Evolutionary conservation across 1,284 basidiomycete species (phyloP).

Genomic region (Xerocomus tenax): DNA sequence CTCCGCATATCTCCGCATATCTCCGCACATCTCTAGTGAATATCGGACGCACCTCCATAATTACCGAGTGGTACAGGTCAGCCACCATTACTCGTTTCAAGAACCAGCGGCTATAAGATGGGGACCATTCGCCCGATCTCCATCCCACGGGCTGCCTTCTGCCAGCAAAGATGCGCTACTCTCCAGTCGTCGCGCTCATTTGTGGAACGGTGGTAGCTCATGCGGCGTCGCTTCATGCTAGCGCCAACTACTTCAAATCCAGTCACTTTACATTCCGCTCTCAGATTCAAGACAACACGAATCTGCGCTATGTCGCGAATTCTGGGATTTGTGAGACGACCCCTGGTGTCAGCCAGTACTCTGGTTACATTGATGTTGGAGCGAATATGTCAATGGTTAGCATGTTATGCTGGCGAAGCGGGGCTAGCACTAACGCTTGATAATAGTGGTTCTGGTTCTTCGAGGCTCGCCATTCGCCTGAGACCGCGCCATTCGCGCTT

Average conservation of each 20-base stretch:
- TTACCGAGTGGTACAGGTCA: neutral
- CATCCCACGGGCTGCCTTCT: neutral
- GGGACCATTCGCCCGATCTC: neutral
- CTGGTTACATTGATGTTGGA: slow-evolving; percentile 58
- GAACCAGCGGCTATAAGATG: neutral
- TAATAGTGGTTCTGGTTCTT: slow-evolving; percentile 67
- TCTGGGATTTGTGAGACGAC: slow-evolving; percentile 70
- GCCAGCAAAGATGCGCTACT: slow-evolving; percentile 11
- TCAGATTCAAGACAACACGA: slow-evolving; percentile 15
- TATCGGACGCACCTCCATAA: too few species aligned
- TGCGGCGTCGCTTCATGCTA: neutral
- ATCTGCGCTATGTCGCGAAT: slow-evolving; percentile 48
- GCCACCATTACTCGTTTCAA: neutral
- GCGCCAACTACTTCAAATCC: neutral
- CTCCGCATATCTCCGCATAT: too few species aligned
- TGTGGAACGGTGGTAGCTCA: neutral
- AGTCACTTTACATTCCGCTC: slow-evolving; percentile 16
- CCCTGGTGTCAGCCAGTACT: slow-evolving; percentile 56
- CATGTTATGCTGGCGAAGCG: neutral
- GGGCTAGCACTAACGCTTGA: slow-evolving; percentile 5
- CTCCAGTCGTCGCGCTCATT: neutral
- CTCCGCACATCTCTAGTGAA: too few species aligned
- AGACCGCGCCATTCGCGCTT: slow-evolving; percentile 57
- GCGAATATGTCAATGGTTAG: slow-evolving; percentile 53
- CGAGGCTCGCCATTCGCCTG: slow-evolving; percentile 49